These are phyloP conservation scores for Pelargonium citronellum DNA, from an alignment of 441 rosid species.

Conservation along the genomic window DNA sequence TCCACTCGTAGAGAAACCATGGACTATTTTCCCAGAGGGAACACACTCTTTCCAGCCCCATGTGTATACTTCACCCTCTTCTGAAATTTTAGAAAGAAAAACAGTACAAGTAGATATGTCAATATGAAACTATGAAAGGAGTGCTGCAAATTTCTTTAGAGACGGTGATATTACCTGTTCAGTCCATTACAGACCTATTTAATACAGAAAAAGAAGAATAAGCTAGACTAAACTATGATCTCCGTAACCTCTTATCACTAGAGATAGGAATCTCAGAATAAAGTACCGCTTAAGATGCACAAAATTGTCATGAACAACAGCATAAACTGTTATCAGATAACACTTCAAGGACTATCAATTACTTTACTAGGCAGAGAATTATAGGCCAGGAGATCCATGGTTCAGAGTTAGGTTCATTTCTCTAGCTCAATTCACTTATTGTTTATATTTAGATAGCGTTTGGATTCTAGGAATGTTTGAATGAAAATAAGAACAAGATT, in stretches of 20 bases:
- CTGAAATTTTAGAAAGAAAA: conserved; percentile 32
- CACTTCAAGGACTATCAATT: not conserved
- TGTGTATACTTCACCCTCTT: conserved; percentile 67
- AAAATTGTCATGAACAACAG: not conserved
- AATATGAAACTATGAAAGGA: not conserved
- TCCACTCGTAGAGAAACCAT: too few species aligned
- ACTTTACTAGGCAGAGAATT: not conserved
- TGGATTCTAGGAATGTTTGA: too few species aligned
- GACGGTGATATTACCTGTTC: not conserved
- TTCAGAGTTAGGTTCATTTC: too few species aligned
- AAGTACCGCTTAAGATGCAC: too few species aligned
- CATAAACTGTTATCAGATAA: not conserved
- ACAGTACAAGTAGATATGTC: not conserved
- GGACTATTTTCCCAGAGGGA: conserved; percentile 65
- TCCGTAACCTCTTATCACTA: not conserved
- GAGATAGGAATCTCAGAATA: too few species aligned
- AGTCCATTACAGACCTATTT: not conserved
- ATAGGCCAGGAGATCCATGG: too few species aligned
- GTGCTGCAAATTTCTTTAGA: not conserved
- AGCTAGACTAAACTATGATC: not conserved
- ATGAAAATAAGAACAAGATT: too few species aligned
- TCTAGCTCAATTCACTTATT: too few species aligned
- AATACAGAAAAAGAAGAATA: not conserved
- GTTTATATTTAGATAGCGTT: too few species aligned
- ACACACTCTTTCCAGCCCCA: conserved; percentile 99